Evolutionary conservation across 2,329 filamentous ascomycete species (phyloP).

Genomic region (Drechslerella coelobrocha): DNA sequence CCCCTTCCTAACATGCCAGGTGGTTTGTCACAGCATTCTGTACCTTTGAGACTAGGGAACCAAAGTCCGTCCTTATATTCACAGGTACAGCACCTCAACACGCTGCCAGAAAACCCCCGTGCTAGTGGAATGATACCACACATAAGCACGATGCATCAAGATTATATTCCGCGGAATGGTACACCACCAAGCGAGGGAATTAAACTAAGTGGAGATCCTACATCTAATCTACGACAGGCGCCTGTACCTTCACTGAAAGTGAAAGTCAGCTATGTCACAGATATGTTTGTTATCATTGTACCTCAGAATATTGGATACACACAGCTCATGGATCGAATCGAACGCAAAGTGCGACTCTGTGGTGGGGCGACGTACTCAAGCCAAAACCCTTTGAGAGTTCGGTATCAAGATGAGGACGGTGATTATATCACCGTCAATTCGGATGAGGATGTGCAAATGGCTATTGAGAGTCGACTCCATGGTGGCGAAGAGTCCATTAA

Average conservation of each 20-base stretch:
- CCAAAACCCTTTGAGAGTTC: conserved; percentile 76
- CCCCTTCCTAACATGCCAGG: conserved; percentile 61
- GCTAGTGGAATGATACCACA: conserved; percentile 51
- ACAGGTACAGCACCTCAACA: conserved; percentile 47
- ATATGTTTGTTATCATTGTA: conserved; percentile 72
- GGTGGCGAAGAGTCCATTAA: conserved; percentile 45
- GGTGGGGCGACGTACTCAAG: conserved; percentile 82
- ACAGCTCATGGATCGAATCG: conserved; percentile 90
- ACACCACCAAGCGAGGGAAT: conserved; percentile 29
- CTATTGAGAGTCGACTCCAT: conserved; percentile 64
- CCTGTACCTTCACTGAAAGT: conserved; percentile 79
- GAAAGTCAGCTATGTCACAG: conserved; percentile 89
- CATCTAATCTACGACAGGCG: conserved; percentile 32
- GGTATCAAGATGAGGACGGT: conserved; percentile 89
- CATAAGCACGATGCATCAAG: conserved; percentile 58
- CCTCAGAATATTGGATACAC: conserved; percentile 94
- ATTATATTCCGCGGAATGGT: conserved; percentile 43
- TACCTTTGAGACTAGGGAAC: conserved; percentile 32
- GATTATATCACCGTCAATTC: conserved; percentile 93
- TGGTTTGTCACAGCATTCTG: conserved; percentile 23
- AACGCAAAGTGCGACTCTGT: conserved; percentile 78
- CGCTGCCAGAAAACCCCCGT: conserved; percentile 41
- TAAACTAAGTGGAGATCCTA: conserved; percentile 21
- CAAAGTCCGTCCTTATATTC: conserved; percentile 38
- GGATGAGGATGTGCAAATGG: conserved; percentile 94